phyloP scores from a whole-genome alignment of 176 grass and related monocot species.

The Neostapfia colusana region DNA sequence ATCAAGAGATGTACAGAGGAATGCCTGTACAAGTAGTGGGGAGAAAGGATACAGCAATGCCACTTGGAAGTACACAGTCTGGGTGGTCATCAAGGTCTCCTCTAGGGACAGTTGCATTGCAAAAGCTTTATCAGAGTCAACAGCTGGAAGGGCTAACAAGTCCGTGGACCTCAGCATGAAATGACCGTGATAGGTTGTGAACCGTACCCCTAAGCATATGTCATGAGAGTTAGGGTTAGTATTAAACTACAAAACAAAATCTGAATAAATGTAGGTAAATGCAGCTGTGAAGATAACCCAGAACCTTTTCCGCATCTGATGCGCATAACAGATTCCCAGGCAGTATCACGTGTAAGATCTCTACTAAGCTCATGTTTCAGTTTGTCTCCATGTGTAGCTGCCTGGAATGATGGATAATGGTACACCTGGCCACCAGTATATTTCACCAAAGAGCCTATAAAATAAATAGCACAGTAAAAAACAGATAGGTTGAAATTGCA shows the following conservation, averaged over 20 bases:
- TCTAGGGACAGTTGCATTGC: slow-evolving; percentile 84
- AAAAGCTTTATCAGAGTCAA: slow-evolving; percentile 97
- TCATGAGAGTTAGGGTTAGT: slow-evolving; percentile 29
- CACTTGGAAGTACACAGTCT: slow-evolving; percentile 95
- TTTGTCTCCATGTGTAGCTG: slow-evolving; percentile 69
- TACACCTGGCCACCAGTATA: slow-evolving; percentile 99
- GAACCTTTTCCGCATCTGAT: slow-evolving; percentile 98
- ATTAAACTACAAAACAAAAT: slow-evolving; percentile 24
- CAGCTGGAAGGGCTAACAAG: slow-evolving; percentile 95
- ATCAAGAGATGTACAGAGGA: neutral
- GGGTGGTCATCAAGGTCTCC: slow-evolving; percentile 85
- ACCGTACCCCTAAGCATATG: slow-evolving; percentile 66
- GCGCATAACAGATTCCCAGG: slow-evolving; percentile 99
- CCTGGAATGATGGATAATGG: slow-evolving; percentile 78
- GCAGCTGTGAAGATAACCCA: slow-evolving; percentile 9
- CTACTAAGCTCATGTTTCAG: slow-evolving; percentile 78
- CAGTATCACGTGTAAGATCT: slow-evolving; percentile 86
- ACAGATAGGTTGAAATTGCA: slow-evolving; percentile 7
- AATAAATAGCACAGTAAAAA: slow-evolving; percentile 24
- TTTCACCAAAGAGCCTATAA: slow-evolving; percentile 76
- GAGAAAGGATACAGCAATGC: slow-evolving; percentile 87
- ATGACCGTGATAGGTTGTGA: slow-evolving; percentile 95
- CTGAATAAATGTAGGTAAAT: slow-evolving; percentile 20
- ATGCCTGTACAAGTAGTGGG: neutral
- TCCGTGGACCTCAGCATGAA: slow-evolving; percentile 98